phyloP scores from a whole-genome alignment of 257 asterid genomes.

The Rehmannia glutinosa region DNA sequence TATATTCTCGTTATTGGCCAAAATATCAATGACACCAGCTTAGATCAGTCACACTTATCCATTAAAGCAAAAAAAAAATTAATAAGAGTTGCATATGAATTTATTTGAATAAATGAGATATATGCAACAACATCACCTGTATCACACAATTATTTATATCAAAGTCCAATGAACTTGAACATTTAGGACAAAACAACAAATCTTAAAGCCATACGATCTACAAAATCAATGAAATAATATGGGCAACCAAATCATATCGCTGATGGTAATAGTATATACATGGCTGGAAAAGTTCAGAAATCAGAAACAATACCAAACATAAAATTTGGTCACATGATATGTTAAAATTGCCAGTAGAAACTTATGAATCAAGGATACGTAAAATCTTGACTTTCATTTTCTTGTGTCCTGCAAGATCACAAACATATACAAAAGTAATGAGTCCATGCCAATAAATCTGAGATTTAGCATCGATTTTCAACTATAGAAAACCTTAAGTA shows the following conservation, averaged over 20 bases:
- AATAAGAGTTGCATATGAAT: too few species aligned
- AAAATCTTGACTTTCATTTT: constrained; percentile 80
- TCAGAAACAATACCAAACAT: not conserved
- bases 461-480: not conserved
- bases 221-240: not conserved
- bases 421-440: not conserved
- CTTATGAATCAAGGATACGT: constrained; percentile 52
- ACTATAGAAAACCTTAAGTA: not conserved
- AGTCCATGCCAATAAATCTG: not conserved
- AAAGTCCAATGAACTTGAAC: not conserved
- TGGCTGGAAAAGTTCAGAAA: too few species aligned
- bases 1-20: not conserved
- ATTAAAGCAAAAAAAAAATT: not conserved
- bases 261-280: not conserved
- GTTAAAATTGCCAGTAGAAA: not conserved
- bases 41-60: not conserved
- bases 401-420: constrained; percentile 42
- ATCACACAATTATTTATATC: not conserved
- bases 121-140: not conserved
- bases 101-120: not conserved
- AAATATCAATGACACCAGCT: not conserved
- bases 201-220: not conserved
- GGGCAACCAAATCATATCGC: not conserved
- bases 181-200: not conserved
- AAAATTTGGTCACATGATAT: not conserved